A percentile compares a stretch with the other conserved stretches of the same genome.
Evolutionary conservation across 345 rosid genomes (phyloP).

Genomic region (Salix brachista): DNA sequence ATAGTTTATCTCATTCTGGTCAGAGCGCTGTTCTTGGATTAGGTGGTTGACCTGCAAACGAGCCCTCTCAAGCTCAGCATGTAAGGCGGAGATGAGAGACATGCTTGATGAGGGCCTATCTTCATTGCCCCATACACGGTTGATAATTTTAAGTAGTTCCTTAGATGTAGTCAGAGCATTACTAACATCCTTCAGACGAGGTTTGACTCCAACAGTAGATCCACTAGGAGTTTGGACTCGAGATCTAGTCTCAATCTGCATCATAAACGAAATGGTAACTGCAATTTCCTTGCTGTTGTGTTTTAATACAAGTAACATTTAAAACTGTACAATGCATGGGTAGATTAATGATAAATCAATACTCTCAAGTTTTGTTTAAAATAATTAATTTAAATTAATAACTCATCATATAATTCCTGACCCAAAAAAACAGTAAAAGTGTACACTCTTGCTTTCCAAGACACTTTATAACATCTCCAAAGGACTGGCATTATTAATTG

Average conservation of each 20-base stretch:
- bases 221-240: conserved; percentile 79
- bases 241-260: conserved; percentile 85
- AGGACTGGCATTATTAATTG: background rate
- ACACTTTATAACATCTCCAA: background rate
- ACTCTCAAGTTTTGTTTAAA: background rate
- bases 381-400: no score
- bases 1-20: conserved; percentile 68
- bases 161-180: conserved; percentile 93
- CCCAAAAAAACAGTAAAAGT: background rate
- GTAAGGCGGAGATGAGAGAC: conserved; percentile 92
- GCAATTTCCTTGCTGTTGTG: background rate
- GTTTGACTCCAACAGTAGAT: conserved; percentile 56
- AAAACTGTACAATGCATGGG: background rate
- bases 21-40: conserved; percentile 72
- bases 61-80: conserved; percentile 95
- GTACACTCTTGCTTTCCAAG: background rate
- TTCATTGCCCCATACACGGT: conserved; percentile 88
- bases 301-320: background rate
- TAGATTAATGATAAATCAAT: background rate
- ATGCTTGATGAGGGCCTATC: conserved; percentile 85
- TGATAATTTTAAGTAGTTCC: conserved; percentile 83
- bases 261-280: conserved; percentile 2
- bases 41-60: conserved; percentile 83
- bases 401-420: background rate
- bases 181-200: conserved; percentile 79